phyloP scores from a whole-genome alignment of 2,329 filamentous ascomycete genomes.

The Colletotrichum tamarilloi region DNA sequence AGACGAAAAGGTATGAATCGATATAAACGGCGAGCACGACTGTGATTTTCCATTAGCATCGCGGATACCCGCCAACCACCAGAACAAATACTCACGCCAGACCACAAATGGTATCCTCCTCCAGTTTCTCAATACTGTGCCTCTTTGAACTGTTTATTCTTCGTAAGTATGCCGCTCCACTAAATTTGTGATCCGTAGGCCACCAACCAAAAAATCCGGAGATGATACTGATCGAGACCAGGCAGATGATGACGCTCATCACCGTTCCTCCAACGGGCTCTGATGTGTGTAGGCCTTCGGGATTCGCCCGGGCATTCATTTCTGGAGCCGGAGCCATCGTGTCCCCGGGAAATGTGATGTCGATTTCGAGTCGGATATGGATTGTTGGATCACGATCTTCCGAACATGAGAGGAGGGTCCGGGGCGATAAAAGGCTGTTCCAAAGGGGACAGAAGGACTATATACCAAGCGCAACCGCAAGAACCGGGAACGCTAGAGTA shows the following conservation, averaged over 20 bases:
- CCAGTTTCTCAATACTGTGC: slow-evolving; percentile 51
- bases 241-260: slow-evolving; percentile 48
- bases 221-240: slow-evolving; percentile 48
- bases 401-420: not conserved
- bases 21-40: slow-evolving; percentile 70
- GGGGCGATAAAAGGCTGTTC: not conserved
- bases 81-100: slow-evolving; percentile 49
- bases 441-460: slow-evolving; percentile 25
- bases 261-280: slow-evolving; percentile 49
- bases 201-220: slow-evolving; percentile 50
- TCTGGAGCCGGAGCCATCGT: slow-evolving; percentile 29
- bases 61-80: not conserved
- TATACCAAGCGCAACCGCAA: slow-evolving; percentile 22
- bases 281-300: slow-evolving; percentile 15
- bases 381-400: slow-evolving; percentile 18
- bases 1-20: slow-evolving; percentile 70
- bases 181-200: not conserved
- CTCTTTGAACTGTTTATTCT: slow-evolving; percentile 48
- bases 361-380: not conserved
- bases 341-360: not conserved
- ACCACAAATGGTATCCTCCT: slow-evolving; percentile 53
- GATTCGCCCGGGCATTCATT: not conserved
- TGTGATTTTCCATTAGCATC: slow-evolving; percentile 40
- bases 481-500: slow-evolving; percentile 17
- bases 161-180: slow-evolving; percentile 10